phyloP scores from a whole-genome alignment of 1,284 basidiomycete species.

The Cystobasidiaceae sp. region DNA sequence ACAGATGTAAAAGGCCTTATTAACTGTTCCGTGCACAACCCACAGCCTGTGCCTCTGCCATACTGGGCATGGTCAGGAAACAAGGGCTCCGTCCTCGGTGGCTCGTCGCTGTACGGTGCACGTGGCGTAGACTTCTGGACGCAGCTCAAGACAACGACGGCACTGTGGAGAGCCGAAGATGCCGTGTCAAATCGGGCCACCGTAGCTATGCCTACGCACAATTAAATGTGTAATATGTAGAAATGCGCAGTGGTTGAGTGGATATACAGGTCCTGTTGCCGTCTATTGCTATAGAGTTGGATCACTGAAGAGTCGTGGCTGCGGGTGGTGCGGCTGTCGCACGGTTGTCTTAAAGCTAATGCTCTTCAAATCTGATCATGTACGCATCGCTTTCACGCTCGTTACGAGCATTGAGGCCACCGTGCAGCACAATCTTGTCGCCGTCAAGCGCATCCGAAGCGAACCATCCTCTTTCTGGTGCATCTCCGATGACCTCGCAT shows the following conservation, averaged over 20 bases:
- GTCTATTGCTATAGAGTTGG: no score
- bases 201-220: conserved; percentile 69
- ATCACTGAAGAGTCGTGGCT: no score
- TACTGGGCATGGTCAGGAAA: conserved; percentile 94
- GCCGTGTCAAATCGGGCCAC: conserved; percentile 68
- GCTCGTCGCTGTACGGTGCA: conserved; percentile 84
- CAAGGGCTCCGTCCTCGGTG: conserved; percentile 82
- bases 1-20: background rate
- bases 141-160: conserved; percentile 69
- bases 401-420: conserved; percentile 10
- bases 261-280: no score
- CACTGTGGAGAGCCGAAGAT: conserved; percentile 75
- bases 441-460: conserved; percentile 6
- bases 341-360: no score
- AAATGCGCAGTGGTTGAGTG: no score
- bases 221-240: no score
- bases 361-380: no score
- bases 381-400: conserved; percentile 8
- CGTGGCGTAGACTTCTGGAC: conserved; percentile 79
- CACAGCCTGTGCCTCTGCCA: conserved; percentile 61
- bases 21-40: no score
- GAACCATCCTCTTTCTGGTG: conserved; percentile 6
- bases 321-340: no score
- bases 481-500: background rate
- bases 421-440: conserved; percentile 6